These are phyloP conservation scores for Allium cepa DNA, from an alignment of 106 monocot species.

Conservation along the genomic window DNA sequence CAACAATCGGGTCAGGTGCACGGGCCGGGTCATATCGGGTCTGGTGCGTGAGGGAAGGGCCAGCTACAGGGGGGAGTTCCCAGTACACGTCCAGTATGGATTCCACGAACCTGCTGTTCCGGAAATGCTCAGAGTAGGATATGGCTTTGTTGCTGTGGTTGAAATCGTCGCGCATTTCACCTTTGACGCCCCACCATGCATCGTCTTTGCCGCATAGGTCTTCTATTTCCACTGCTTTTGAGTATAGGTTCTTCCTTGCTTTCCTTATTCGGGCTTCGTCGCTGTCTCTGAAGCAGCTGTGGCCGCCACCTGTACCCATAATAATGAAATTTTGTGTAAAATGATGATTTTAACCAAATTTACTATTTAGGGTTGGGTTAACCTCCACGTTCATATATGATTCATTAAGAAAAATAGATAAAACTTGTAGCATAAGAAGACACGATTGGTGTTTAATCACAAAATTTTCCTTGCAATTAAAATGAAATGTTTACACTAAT, in stretches of 20 bases:
- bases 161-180: slow-evolving; percentile 57
- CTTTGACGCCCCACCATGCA: slow-evolving; percentile 71
- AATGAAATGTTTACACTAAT: too few relatives aligned
- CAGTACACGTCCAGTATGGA: slow-evolving; percentile 57
- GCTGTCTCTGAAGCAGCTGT: slow-evolving; percentile 66
- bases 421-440: too few relatives aligned
- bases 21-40: slow-evolving; percentile 66
- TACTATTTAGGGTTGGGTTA: too few relatives aligned
- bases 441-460: too few relatives aligned
- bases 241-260: slow-evolving; percentile 49
- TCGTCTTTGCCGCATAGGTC: slow-evolving; percentile 53
- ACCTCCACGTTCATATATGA: too few relatives aligned
- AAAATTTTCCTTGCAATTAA: too few relatives aligned
- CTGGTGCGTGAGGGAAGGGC: slow-evolving; percentile 61
- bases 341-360: too few relatives aligned
- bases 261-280: slow-evolving; percentile 63
- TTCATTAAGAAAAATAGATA: too few relatives aligned
- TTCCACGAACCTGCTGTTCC: slow-evolving; percentile 57
- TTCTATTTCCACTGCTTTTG: slow-evolving; percentile 51
- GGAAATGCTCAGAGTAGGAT: slow-evolving; percentile 51
- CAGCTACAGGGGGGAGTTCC: slow-evolving; percentile 68
- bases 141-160: slow-evolving; percentile 52
- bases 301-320: slow-evolving; percentile 45
- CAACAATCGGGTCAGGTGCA: slow-evolving; percentile 37
- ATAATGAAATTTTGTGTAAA: neutral